Evolutionary conservation across 441 rosid genomes (phyloP), one percentile per base, ranked within the genome.

Genomic region (Gossypium gossypioides): DNA sequence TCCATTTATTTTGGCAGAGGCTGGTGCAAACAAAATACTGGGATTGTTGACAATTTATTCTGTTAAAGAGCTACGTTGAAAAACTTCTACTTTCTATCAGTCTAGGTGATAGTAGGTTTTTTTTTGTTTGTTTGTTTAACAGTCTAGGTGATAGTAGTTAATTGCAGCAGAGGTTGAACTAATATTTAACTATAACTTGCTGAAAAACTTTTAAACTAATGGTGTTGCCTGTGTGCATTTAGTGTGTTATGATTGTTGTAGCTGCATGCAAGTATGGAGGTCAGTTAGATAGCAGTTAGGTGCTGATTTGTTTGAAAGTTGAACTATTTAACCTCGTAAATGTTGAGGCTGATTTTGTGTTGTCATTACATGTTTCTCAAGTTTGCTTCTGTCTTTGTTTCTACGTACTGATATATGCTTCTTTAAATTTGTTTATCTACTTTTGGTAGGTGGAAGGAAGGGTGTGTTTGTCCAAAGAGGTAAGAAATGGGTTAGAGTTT

Each of bases 361-460:
- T 65, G 44, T 32, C 10, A 27, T 72, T 51, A 12, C 27, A 16
- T 46, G 24, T 51, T 29, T 54, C 63, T 68, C 58, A 27, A 55
- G 3, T 62, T 48, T 73, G 64, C 56, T 74, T 65, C 68, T 6
- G 51, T 75, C 57, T 46, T n/a, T 73, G 19, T 58, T 62, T 37
- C 54, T 44, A 6, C 64, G 50, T 76, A 51, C 61, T 29, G 69
- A 34, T 64, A 37, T 63, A 71, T 70, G 60, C 57, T 58, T 52
- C 37, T 10, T 54, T 29, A 37, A 34, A 52, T 67, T 59, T 51
- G 64, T 40, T 67, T 48, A 63, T 71, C 18, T 68, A 13, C 34
- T 21, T 82, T 76, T 71, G 69, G 64, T 87, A 96, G 99, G 99
- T 90, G 89, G 97, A 93, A 85, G 93, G 97, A 80, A 86, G 96